Evolutionary conservation across 345 rosid genomes (phyloP).

Genomic region (Arabidopsis arenosa): DNA sequence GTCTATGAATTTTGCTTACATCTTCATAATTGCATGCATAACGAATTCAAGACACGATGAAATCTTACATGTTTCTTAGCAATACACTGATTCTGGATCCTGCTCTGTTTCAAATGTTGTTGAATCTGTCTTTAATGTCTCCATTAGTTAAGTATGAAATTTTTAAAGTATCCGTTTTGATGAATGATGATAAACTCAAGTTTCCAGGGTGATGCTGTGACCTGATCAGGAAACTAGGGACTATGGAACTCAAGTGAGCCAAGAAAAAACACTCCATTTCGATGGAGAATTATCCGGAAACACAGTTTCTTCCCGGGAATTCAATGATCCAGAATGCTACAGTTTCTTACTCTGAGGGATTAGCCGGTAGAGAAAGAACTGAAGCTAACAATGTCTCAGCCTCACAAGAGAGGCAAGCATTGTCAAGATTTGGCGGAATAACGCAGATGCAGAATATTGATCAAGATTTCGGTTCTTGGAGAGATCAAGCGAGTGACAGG

Average conservation of each 20-base stretch:
- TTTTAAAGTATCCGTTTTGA: background rate
- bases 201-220: constrained; percentile 14
- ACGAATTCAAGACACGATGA: constrained; percentile 9
- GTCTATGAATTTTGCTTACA: constrained; percentile 23
- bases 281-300: constrained; percentile 40
- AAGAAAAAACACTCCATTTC: constrained; percentile 55
- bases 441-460: constrained; percentile 58
- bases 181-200: constrained; percentile 30
- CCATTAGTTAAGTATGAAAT: background rate
- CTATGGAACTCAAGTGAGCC: constrained; percentile 48
- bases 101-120: constrained; percentile 11
- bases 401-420: constrained; percentile 67
- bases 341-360: constrained; percentile 32
- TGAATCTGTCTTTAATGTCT: background rate
- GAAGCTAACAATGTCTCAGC: constrained; percentile 41
- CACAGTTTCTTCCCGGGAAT: constrained; percentile 20
- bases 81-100: constrained; percentile 15
- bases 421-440: constrained; percentile 59
- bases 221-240: constrained; percentile 49
- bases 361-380: constrained; percentile 51
- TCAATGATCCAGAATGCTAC: constrained; percentile 38
- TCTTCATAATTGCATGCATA: constrained; percentile 38
- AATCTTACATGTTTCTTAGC: constrained; percentile 27
- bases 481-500: constrained; percentile 62
- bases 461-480: constrained; percentile 60